These are phyloP conservation scores for Carex littledalei DNA, from an alignment of 176 grass and related monocot species.

Conservation along the genomic window DNA sequence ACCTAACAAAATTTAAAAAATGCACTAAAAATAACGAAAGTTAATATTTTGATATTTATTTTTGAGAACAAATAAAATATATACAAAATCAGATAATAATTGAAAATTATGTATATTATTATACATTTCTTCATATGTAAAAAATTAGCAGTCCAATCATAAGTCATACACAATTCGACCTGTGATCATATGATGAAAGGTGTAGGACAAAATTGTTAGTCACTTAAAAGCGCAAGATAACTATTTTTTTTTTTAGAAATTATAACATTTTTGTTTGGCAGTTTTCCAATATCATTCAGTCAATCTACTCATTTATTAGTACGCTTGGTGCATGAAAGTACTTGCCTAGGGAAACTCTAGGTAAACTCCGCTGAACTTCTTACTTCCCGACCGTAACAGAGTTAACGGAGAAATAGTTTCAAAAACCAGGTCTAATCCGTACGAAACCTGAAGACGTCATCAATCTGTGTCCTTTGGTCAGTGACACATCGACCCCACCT, in stretches of 20 bases:
- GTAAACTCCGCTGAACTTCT: constrained; percentile 7
- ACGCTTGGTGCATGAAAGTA: neutral
- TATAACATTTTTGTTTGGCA: neutral
- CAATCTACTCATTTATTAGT: neutral
- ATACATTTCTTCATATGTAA: neutral
- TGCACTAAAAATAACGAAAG: no score
- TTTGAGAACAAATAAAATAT: neutral
- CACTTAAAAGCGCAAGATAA: no score
- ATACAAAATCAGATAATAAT: neutral
- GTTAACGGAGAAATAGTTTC: neutral
- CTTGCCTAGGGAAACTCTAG: neutral
- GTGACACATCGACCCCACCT: neutral
- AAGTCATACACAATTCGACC: neutral
- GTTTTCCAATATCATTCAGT: neutral
- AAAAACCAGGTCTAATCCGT: neutral
- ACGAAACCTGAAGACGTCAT: neutral
- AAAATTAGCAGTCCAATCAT: neutral
- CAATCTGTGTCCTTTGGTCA: neutral
- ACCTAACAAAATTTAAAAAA: no score
- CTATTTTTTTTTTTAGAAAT: no score
- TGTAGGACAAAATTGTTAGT: neutral
- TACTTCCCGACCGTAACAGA: neutral
- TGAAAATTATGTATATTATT: neutral
- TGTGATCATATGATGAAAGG: neutral
- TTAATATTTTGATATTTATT: neutral